phyloP scores from a whole-genome alignment of 495 filamentous ascomycete species.

The Hypoxylon crocopeplum region DNA sequence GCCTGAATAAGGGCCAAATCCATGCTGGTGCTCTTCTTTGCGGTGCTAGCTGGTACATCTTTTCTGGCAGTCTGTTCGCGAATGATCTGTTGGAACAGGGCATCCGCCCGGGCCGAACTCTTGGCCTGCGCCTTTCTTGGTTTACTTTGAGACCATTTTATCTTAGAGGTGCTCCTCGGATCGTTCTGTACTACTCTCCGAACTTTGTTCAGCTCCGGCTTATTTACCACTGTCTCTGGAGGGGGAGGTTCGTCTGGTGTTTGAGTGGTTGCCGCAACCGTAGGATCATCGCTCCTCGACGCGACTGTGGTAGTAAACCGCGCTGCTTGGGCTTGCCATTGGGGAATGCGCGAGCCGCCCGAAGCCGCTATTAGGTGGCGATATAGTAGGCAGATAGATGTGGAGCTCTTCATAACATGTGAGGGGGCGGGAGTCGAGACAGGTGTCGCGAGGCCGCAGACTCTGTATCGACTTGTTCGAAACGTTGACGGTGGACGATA shows the following conservation, averaged over 20 bases:
- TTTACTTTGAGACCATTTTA: conserved; percentile 1
- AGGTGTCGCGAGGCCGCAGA: too few species aligned
- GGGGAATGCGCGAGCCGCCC: conserved; percentile 48
- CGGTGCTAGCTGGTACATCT: not conserved
- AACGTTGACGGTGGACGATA: too few species aligned
- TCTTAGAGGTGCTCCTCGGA: not conserved
- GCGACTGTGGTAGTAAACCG: conserved; percentile 9
- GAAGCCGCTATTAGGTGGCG: conserved; percentile 34
- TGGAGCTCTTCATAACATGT: conserved; percentile 36
- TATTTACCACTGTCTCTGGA: not conserved
- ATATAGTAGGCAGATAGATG: conserved; percentile 35
- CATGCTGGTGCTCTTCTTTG: not conserved
- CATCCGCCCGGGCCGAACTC: conserved; percentile 24
- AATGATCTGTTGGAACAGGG: conserved; percentile 38
- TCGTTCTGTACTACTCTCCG: not conserved
- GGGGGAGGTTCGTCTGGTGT: not conserved
- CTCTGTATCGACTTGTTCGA: too few species aligned
- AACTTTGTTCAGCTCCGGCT: not conserved
- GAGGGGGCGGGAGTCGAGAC: too few species aligned
- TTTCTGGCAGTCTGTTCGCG: conserved; percentile 17
- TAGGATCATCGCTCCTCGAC: too few species aligned
- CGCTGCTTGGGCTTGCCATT: conserved; percentile 46
- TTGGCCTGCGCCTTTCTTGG: not conserved
- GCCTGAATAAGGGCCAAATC: conserved; percentile 34
- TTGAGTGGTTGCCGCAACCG: not conserved